A percentile compares a stretch with the other conserved stretches of the same genome.
These are phyloP conservation scores for Fomitopsis betulina DNA, from an alignment of 1,284 basidiomycete genomes.

Conservation along the genomic window DNA sequence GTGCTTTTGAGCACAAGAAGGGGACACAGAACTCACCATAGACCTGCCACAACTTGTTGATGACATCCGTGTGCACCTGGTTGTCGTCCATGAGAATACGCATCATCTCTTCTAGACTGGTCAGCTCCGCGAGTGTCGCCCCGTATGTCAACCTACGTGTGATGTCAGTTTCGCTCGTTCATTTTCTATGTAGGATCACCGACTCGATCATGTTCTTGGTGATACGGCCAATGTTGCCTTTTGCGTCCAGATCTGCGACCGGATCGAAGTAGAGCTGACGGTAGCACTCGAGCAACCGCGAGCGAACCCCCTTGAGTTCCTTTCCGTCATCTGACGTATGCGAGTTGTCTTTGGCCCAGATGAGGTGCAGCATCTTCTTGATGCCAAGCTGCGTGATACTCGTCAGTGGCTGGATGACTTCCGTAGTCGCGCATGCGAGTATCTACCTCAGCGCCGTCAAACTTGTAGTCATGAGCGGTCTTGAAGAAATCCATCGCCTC, in stretches of 20 bases:
- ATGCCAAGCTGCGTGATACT: conserved; percentile 60
- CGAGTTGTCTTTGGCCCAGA: conserved; percentile 95
- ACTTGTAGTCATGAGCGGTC: conserved; percentile 79
- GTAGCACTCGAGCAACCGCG: conserved; percentile 89
- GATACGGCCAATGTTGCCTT: conserved; percentile 89
- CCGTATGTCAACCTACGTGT: conserved; percentile 74
- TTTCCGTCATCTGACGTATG: conserved; percentile 82
- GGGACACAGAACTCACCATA: conserved; percentile 61
- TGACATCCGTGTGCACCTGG: conserved; percentile 80
- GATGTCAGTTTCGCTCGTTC: neutral
- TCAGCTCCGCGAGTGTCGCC: conserved; percentile 92
- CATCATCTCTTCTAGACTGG: conserved; percentile 95
- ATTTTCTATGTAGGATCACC: conserved; percentile 22
- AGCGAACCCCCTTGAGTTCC: conserved; percentile 86
- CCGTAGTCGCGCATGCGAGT: neutral
- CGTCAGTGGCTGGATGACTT: neutral
- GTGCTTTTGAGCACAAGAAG: neutral
- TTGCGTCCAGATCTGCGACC: conserved; percentile 63
- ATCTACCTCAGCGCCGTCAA: conserved; percentile 70
- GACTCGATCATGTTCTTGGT: conserved; percentile 98
- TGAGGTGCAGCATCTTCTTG: conserved; percentile 95
- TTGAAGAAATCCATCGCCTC: conserved; percentile 97
- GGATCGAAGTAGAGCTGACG: conserved; percentile 87
- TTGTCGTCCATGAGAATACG: conserved; percentile 89
- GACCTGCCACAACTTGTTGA: conserved; percentile 92